These are phyloP conservation scores for Elongisporangium undulatum DNA, from an alignment of 352 stramenopile genomes.

Conservation along the genomic window DNA sequence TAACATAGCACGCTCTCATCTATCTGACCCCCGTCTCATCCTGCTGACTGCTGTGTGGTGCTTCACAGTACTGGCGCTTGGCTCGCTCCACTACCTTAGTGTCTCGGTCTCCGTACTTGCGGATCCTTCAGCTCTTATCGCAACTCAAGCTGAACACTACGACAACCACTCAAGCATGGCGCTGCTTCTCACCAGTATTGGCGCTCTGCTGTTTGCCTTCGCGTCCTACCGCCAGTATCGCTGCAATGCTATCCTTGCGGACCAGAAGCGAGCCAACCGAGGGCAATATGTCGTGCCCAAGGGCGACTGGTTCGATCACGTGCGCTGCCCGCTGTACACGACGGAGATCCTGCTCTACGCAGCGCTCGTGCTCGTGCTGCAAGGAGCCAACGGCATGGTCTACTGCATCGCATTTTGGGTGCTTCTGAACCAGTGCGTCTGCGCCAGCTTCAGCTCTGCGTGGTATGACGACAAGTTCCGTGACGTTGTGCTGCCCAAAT, in stretches of 20 bases:
- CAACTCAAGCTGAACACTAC: neutral
- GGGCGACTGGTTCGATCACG: constrained; percentile 62
- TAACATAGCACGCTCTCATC: neutral
- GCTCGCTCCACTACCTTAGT: constrained; percentile 53
- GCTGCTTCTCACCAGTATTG: constrained; percentile 2
- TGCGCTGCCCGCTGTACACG: constrained; percentile 61
- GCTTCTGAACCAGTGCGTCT: constrained; percentile 51
- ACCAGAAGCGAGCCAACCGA: constrained; percentile 46
- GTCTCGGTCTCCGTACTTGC: constrained; percentile 45
- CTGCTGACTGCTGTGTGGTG: neutral
- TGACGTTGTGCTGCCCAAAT: constrained; percentile 27
- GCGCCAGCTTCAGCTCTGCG: constrained; percentile 44
- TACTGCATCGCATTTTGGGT: constrained; percentile 56
- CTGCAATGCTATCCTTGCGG: constrained; percentile 52
- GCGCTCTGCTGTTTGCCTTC: constrained; percentile 31
- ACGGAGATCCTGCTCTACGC: constrained; percentile 64
- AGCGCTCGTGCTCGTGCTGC: constrained; percentile 34
- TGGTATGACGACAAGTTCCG: constrained; percentile 66
- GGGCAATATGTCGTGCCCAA: constrained; percentile 48
- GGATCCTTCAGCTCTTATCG: constrained; percentile 9
- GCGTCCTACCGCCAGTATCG: constrained; percentile 53
- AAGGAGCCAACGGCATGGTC: constrained; percentile 29
- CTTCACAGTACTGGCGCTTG: constrained; percentile 36
- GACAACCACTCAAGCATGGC: neutral
- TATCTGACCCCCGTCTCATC: neutral